Conservation (phyloP, 352 stramenopile species). For the Phytophthora rubi region DNA sequence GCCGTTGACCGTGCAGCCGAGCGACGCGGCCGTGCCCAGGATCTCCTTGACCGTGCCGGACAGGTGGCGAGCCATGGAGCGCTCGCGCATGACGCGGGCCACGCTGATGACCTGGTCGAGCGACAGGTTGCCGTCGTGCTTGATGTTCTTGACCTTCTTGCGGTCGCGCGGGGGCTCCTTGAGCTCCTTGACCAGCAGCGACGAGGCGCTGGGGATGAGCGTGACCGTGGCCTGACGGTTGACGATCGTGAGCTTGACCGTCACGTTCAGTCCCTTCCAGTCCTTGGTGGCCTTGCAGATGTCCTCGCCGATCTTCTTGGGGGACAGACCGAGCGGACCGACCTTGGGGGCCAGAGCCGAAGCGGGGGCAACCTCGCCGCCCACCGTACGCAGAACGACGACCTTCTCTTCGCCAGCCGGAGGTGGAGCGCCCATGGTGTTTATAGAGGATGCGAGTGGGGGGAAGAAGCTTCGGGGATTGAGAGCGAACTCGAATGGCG, state of each 20-base stretch:
- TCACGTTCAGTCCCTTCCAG: slow-evolving; percentile 99
- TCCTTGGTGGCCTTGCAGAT: slow-evolving; percentile 99
- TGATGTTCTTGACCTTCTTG: slow-evolving; percentile 99
- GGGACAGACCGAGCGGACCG: slow-evolving; percentile 99
- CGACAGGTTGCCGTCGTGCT: slow-evolving; percentile 99
- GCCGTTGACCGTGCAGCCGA: slow-evolving; percentile 99
- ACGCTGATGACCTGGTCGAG: slow-evolving; percentile 99
- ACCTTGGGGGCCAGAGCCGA: slow-evolving; percentile 99
- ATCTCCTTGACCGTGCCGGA: slow-evolving; percentile 99
- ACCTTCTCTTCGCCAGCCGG: slow-evolving; percentile 90
- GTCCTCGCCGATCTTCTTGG: slow-evolving; percentile 99
- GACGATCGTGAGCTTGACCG: slow-evolving; percentile 99
- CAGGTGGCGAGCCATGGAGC: slow-evolving; percentile 97
- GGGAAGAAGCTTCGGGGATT: slow-evolving; percentile 37
- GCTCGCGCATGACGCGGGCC: slow-evolving; percentile 96
- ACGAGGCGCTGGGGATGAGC: slow-evolving; percentile 98
- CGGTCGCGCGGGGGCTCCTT: slow-evolving; percentile 99
- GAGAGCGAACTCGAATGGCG: slow-evolving; percentile 48
- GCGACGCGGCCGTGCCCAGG: slow-evolving; percentile 97
- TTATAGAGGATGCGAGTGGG: slow-evolving; percentile 86
- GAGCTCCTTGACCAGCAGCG: slow-evolving; percentile 99
- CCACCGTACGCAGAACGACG: slow-evolving; percentile 99
- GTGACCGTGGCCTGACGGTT: slow-evolving; percentile 98
- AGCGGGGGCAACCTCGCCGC: slow-evolving; percentile 98
- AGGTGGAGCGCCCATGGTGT: slow-evolving; percentile 90